phyloP scores from a whole-genome alignment of 164 flowering plant species.

The Sedum album region DNA sequence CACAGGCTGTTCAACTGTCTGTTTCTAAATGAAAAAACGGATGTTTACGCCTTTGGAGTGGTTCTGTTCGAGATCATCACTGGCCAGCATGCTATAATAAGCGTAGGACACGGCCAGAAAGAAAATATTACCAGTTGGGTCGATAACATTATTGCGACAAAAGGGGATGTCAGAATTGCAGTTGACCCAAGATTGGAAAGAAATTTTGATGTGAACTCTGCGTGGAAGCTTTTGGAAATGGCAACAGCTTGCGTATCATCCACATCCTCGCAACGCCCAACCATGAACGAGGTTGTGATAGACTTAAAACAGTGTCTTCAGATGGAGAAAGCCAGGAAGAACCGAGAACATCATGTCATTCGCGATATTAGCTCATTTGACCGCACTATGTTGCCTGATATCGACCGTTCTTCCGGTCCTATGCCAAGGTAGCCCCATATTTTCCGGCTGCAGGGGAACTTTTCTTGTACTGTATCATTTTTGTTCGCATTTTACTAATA shows the following conservation, averaged over 20 bases:
- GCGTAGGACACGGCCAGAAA: neutral
- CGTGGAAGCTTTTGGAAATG: conserved; percentile 23
- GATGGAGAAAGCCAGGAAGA: conserved; percentile 5
- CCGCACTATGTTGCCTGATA: neutral
- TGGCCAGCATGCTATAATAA: conserved; percentile 10
- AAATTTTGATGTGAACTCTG: conserved; percentile 17
- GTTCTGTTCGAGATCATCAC: conserved; percentile 20
- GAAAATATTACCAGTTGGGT: conserved; percentile 23
- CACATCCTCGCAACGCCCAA: conserved; percentile 18
- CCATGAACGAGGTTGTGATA: conserved; percentile 23
- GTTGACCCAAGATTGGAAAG: conserved; percentile 28
- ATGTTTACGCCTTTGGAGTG: conserved; percentile 21
- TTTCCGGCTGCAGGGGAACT: no score
- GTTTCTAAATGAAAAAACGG: conserved; percentile 15
- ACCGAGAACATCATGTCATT: neutral
- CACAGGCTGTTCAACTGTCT: neutral
- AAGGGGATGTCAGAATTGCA: conserved; percentile 19
- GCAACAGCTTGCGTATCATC: conserved; percentile 28
- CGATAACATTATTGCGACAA: conserved; percentile 1
- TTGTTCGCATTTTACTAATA: no score
- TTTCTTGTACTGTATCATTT: no score
- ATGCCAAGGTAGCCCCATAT: neutral
- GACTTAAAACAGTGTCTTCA: conserved; percentile 19
- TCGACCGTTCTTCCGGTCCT: neutral
- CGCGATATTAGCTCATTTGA: neutral